Evolutionary conservation across 768 basidiomycete species (phyloP).

Genomic region (Crassisporium funariophilum): DNA sequence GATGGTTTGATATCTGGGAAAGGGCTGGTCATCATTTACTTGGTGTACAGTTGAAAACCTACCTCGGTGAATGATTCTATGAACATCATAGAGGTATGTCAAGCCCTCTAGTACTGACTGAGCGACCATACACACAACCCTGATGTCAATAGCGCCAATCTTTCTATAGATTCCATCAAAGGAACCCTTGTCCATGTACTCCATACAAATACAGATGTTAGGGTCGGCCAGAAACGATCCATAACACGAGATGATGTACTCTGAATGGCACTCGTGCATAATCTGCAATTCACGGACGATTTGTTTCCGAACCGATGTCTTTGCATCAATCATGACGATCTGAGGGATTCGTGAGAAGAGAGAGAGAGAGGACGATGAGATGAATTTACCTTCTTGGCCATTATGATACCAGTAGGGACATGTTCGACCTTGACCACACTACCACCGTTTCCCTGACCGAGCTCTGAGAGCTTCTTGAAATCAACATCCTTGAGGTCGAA

Average conservation of each 20-base stretch:
- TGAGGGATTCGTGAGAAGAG: slow-evolving; percentile 30
- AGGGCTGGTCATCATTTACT: background rate
- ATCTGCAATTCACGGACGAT: slow-evolving; percentile 97
- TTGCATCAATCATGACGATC: slow-evolving; percentile 96
- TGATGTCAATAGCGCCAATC: slow-evolving; percentile 88
- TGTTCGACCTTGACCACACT: slow-evolving; percentile 97
- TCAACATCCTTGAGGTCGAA: slow-evolving; percentile 84
- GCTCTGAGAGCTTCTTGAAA: slow-evolving; percentile 84
- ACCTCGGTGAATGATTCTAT: slow-evolving; percentile 99
- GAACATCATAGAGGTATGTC: slow-evolving; percentile 95
- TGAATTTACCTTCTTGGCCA: slow-evolving; percentile 94
- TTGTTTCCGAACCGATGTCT: slow-evolving; percentile 94
- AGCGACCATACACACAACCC: slow-evolving; percentile 92
- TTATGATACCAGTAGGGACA: slow-evolving; percentile 83
- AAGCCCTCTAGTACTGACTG: slow-evolving; percentile 92
- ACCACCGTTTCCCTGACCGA: slow-evolving; percentile 96
- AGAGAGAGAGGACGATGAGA: background rate
- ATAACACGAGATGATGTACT: slow-evolving; percentile 94
- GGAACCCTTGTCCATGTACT: slow-evolving; percentile 92
- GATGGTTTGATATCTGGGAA: slow-evolving; percentile 94
- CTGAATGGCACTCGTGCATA: slow-evolving; percentile 95
- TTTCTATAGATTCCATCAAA: slow-evolving; percentile 95
- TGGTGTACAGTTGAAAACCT: slow-evolving; percentile 24
- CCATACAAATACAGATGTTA: slow-evolving; percentile 99
- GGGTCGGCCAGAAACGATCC: slow-evolving; percentile 97